phyloP scores from a whole-genome alignment of 257 asterid genomes.

The Petrea volubilis region DNA sequence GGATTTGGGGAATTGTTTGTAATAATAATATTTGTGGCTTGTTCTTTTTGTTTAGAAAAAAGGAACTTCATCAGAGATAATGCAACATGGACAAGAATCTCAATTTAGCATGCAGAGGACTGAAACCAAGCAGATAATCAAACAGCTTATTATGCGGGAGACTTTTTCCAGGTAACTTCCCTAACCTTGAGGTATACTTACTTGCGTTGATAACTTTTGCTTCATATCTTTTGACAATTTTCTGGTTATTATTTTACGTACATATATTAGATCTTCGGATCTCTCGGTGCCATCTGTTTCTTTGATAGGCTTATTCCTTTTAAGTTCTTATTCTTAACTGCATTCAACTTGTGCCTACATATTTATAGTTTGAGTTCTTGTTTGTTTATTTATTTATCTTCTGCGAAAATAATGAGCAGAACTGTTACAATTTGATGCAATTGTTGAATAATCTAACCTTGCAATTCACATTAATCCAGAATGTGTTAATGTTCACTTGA shows the following conservation, averaged over 20 bases:
- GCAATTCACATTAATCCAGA: constrained; percentile 6
- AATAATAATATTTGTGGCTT: background rate
- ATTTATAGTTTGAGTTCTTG: no score
- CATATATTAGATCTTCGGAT: no score
- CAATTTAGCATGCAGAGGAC: constrained; percentile 37
- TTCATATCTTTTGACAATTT: no score
- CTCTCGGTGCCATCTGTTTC: background rate
- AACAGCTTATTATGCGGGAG: constrained; percentile 69
- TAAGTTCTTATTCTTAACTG: background rate
- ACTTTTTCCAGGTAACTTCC: constrained; percentile 70
- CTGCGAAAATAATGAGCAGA: background rate
- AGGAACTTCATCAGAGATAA: constrained; percentile 30
- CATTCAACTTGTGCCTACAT: no score
- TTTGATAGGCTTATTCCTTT: background rate
- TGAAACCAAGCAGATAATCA: constrained; percentile 60
- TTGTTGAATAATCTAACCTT: constrained; percentile 3
- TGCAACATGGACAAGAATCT: constrained; percentile 33
- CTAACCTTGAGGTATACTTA: constrained; percentile 15
- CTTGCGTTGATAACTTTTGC: constrained; percentile 20
- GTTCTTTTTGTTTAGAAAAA: constrained; percentile 31
- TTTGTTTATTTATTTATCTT: constrained; percentile 5
- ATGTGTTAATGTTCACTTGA: background rate
- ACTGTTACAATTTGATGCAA: background rate
- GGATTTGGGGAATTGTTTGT: constrained; percentile 1
- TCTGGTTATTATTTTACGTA: background rate